phyloP scores from a whole-genome alignment of 371 early-diverging fungal species.

The Catenaria anguillulae region DNA sequence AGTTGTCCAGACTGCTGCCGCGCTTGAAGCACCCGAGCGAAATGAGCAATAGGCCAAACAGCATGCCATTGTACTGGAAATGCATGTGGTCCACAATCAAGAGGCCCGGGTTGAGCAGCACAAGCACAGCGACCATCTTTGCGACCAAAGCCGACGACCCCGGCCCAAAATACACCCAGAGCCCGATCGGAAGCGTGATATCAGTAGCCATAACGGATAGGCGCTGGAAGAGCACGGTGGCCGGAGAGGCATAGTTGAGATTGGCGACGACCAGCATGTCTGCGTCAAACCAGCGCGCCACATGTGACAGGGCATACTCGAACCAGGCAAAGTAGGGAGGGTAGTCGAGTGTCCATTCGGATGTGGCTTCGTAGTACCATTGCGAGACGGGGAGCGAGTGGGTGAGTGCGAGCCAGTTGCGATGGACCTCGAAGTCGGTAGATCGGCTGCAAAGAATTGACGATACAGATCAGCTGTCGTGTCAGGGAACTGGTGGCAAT shows the following conservation, averaged over 20 bases:
- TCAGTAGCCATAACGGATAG: slow-evolving; percentile 68
- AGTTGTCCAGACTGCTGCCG: background rate
- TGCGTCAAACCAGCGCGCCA: slow-evolving; percentile 42
- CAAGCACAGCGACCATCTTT: slow-evolving; percentile 12
- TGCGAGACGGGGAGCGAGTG: slow-evolving; percentile 53
- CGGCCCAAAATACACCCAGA: slow-evolving; percentile 33
- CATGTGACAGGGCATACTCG: slow-evolving; percentile 60
- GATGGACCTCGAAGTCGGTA: slow-evolving; percentile 96
- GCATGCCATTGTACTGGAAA: slow-evolving; percentile 93
- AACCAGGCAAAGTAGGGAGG: slow-evolving; percentile 97
- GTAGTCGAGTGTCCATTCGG: slow-evolving; percentile 94
- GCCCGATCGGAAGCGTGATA: slow-evolving; percentile 51
- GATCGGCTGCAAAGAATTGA: slow-evolving; percentile 66
- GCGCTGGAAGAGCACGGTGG: slow-evolving; percentile 73
- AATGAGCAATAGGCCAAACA: slow-evolving; percentile 72
- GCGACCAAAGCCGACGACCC: too few relatives aligned
- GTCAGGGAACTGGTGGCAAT: slow-evolving; percentile 2
- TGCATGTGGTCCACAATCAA: slow-evolving; percentile 78
- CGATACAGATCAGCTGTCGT: too few relatives aligned
- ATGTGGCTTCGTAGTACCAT: slow-evolving; percentile 86
- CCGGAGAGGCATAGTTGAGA: slow-evolving; percentile 42
- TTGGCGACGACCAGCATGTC: slow-evolving; percentile 58
- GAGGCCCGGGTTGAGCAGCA: slow-evolving; percentile 73
- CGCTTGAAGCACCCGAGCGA: slow-evolving; percentile 21
- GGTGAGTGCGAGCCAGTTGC: slow-evolving; percentile 96